A percentile compares a stretch with the other conserved stretches of the same genome.
These are phyloP conservation scores for Lentinula boryana DNA, from an alignment of 768 basidiomycete genomes.

Conservation along the genomic window DNA sequence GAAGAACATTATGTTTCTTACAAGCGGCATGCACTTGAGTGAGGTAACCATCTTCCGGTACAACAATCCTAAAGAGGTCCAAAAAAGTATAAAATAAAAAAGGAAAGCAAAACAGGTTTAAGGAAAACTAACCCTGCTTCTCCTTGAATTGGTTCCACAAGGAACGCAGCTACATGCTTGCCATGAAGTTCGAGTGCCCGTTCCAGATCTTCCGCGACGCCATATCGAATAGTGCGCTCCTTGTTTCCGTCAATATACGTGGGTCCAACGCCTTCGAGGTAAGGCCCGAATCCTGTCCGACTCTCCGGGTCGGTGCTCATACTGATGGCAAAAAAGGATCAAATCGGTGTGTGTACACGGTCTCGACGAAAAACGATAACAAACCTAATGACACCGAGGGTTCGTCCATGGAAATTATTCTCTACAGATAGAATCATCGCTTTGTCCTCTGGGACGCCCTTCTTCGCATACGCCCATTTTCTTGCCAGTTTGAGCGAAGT, in stretches of 20 bases:
- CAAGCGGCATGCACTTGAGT: conserved; percentile 72
- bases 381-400: conserved; percentile 79
- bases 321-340: conserved; percentile 28
- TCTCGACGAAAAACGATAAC: conserved; percentile 9
- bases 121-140: conserved; percentile 79
- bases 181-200: conserved; percentile 78
- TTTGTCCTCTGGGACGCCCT: conserved; percentile 72
- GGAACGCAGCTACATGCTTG: conserved; percentile 81
- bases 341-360: conserved; percentile 6
- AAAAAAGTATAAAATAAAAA: not conserved
- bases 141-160: conserved; percentile 98
- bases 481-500: conserved; percentile 92
- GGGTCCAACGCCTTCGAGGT: conserved; percentile 80
- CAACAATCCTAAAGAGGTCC: conserved; percentile 64
- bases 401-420: conserved; percentile 96
- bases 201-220: conserved; percentile 76
- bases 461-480: conserved; percentile 95
- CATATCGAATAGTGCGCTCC: conserved; percentile 68
- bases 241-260: conserved; percentile 53
- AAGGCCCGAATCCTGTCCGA: conserved; percentile 87
- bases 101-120: not conserved
- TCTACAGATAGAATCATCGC: conserved; percentile 83
- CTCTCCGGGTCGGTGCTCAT: conserved; percentile 96
- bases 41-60: conserved; percentile 87
- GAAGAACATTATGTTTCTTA: conserved; percentile 87